A percentile compares a stretch with the other conserved stretches of the same genome.
Conservation (phyloP, 2,329 filamentous ascomycete species). For the Calcarisporium arbuscula region DNA sequence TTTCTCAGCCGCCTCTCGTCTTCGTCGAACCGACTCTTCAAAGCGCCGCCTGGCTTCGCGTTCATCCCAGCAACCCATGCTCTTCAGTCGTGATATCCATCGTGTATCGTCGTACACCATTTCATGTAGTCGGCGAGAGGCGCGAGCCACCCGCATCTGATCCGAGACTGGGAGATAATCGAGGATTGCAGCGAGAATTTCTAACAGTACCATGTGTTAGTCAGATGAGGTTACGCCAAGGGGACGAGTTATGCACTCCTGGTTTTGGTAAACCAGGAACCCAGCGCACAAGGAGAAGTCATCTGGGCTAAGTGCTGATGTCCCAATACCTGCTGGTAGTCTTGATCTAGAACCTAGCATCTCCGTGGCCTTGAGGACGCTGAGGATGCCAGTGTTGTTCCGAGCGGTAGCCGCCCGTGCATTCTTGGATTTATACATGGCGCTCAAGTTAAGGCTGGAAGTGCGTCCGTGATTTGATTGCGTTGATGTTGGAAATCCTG, state of each 20-base stretch:
- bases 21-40: slow-evolving; percentile 61
- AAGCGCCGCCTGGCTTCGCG: slow-evolving; percentile 72
- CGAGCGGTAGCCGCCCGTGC: slow-evolving; percentile 25
- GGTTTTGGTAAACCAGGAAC: too few relatives aligned
- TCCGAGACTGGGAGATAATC: slow-evolving; percentile 84
- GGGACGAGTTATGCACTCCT: neutral
- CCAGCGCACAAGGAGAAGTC: neutral
- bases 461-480: neutral
- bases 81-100: slow-evolving; percentile 82
- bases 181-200: slow-evolving; percentile 82
- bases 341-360: slow-evolving; percentile 73
- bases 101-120: slow-evolving; percentile 98
- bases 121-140: slow-evolving; percentile 81
- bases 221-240: neutral
- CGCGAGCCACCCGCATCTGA: slow-evolving; percentile 76
- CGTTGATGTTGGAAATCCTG: neutral
- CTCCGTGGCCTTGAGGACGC: slow-evolving; percentile 71
- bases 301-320: neutral
- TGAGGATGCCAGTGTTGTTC: slow-evolving; percentile 54
- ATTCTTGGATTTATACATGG: slow-evolving; percentile 39
- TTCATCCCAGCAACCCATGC: slow-evolving; percentile 92
- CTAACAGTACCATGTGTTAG: slow-evolving; percentile 33
- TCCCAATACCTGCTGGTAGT: slow-evolving; percentile 67
- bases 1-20: slow-evolving; percentile 46
- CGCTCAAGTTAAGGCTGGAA: too few relatives aligned